A percentile compares a stretch with the other conserved stretches of the same genome.
Evolutionary conservation across 2,329 filamentous ascomycete genomes (phyloP).

Genomic region (Didymella exigua): DNA sequence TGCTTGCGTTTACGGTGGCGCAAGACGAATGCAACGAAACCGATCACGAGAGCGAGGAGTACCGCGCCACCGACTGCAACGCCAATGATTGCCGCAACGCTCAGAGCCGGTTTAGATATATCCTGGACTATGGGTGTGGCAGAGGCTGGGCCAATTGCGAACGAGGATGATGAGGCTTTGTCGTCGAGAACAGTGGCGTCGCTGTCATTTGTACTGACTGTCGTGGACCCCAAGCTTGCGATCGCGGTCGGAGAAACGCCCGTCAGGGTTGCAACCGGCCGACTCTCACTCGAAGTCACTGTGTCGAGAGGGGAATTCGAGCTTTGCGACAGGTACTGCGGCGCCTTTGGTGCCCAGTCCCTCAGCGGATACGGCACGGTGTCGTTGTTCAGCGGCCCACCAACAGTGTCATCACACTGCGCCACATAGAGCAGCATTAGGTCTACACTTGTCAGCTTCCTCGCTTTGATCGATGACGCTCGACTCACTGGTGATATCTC

Average conservation of each 20-base stretch:
- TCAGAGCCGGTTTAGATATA: background rate
- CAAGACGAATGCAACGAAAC: background rate
- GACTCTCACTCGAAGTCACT: background rate
- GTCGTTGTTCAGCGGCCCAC: constrained; percentile 2
- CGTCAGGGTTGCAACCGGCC: background rate
- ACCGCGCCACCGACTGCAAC: background rate
- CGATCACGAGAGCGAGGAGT: background rate
- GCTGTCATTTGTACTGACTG: background rate
- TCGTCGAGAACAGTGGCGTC: background rate
- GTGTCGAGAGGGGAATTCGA: background rate
- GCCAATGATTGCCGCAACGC: background rate
- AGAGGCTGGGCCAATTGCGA: background rate
- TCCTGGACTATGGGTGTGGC: background rate
- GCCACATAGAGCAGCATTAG: background rate
- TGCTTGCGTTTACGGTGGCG: background rate
- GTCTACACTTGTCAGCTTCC: background rate
- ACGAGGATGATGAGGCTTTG: background rate
- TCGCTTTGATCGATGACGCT: no score
- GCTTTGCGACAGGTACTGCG: background rate
- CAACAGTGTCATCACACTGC: background rate
- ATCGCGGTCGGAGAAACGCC: background rate
- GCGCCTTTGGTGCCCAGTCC: background rate
- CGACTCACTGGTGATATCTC: background rate
- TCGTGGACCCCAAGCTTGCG: no score
- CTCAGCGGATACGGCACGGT: background rate